Base-by-base conservation (phyloP, 352 stramenopile species). In the Phytophthora agathidicida region DNA sequence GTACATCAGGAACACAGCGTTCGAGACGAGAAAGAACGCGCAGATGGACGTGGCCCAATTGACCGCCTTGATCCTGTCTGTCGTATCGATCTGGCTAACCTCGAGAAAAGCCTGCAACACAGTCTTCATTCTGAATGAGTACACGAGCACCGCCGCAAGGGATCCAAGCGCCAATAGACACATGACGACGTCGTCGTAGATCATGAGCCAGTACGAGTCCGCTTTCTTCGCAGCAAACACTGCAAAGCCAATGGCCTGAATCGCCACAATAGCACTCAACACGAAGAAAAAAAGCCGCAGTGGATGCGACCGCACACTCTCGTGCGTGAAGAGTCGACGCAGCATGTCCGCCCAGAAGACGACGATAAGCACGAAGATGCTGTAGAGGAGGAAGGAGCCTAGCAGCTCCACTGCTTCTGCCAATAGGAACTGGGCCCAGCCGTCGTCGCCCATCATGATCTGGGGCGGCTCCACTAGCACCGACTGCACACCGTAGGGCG, bases 261-360 rank as follows among this genome's bases (percentile, higher is more conserved):
- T 68, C 2, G 86, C 63, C 16, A 98, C 60, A 14, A 92, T 71
- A 0, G 60, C 57, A 2, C 91, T 65, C 23, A 97, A 62, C 23
- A 86, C 70, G 4, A 95, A 53, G 57, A 96, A 89, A 64, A 98
- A 98, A 11, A 91, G 86, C 5, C 84, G 71, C 71, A 98, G 89
- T 9, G 95, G 95, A 44, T 93, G 78, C 22, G 81, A 89, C 13
- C 77, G 70, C 38, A 91, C 73, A 46, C 67, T 79, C 43, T 85
- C 77, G 45, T 93, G 82, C 13, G 83, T 88, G 62, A 90, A 91
- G 14, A 90, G 75, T 7, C 97, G 96, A 43, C 97, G 97, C 27
- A 99, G 75, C 83, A 99, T 98, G 70, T 99, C 94, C 5, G 96
- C 93, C 96, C 96, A 99, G 76, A 98, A 98, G 19, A 99, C 94